Evolutionary conservation across 2,329 filamentous ascomycete genomes (phyloP).

Genomic region (Colletotrichum musae): DNA sequence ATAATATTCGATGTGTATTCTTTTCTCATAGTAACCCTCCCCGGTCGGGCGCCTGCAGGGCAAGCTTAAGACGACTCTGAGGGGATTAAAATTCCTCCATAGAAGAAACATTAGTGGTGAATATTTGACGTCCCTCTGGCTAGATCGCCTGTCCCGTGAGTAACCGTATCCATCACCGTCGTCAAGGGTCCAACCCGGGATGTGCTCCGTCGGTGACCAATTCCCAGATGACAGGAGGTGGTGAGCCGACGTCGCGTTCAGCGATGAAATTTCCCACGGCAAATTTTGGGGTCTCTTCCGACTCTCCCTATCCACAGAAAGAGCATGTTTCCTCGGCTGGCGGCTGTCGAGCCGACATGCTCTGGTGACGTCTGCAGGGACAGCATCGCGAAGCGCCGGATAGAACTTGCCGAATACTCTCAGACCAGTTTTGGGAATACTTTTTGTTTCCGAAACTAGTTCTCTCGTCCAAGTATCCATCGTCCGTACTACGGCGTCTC

Average conservation of each 20-base stretch:
- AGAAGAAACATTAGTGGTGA: constrained; percentile 22
- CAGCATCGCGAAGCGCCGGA: background rate
- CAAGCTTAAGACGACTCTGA: constrained; percentile 17
- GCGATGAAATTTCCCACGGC: background rate
- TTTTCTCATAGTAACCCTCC: constrained; percentile 22
- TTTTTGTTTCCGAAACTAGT: background rate
- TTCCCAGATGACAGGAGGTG: background rate
- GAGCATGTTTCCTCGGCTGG: background rate
- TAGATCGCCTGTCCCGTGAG: background rate
- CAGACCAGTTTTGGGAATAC: no score
- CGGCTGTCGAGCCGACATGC: background rate
- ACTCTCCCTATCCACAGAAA: background rate
- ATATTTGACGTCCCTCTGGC: background rate
- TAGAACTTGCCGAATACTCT: no score
- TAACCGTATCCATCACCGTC: no score
- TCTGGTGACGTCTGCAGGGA: constrained; percentile 22
- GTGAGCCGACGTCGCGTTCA: background rate
- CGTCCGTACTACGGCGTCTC: background rate
- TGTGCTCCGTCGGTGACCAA: no score
- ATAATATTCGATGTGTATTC: constrained; percentile 35
- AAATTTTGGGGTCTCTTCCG: background rate
- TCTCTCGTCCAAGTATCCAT: background rate
- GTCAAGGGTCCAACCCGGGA: no score
- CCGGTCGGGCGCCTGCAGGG: constrained; percentile 23
- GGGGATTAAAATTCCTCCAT: constrained; percentile 7